A percentile compares a stretch with the other conserved stretches of the same genome.
Conservation (phyloP, 2,329 filamentous ascomycete species). For the Fusarium aywerte region DNA sequence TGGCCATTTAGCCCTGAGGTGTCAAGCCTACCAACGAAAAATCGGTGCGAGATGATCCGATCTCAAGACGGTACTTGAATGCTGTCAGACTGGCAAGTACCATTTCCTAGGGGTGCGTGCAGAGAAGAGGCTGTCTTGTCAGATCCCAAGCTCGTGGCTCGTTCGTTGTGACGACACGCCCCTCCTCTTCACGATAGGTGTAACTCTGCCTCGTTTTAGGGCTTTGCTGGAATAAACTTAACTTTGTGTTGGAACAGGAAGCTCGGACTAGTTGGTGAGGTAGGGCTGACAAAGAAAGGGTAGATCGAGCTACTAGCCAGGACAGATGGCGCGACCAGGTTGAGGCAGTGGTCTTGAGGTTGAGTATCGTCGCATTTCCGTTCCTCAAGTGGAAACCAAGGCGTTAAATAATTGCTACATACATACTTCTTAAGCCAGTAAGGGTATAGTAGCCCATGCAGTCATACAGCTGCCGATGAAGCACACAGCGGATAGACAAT, state of each 20-base stretch:
- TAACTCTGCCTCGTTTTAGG: conserved; percentile 32
- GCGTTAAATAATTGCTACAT: conserved; percentile 1
- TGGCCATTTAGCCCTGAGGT: neutral
- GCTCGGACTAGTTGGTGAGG: neutral
- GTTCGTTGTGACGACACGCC: neutral
- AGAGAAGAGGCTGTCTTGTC: neutral
- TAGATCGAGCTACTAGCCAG: neutral
- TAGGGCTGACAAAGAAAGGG: conserved; percentile 30
- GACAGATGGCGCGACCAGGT: neutral
- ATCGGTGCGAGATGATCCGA: conserved; percentile 1
- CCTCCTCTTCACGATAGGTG: neutral
- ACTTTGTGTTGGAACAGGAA: neutral
- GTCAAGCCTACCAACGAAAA: neutral
- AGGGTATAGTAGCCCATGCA: conserved; percentile 21
- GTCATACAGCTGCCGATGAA: conserved; percentile 38
- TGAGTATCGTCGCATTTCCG: neutral
- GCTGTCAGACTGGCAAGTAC: conserved; percentile 39
- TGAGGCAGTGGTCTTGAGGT: neutral
- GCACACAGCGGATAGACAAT: conserved; percentile 32
- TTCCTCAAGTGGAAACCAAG: neutral
- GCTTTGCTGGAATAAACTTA: conserved; percentile 18
- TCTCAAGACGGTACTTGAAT: conserved; percentile 23
- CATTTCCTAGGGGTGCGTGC: neutral
- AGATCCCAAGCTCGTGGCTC: conserved; percentile 24
- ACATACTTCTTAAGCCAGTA: conserved; percentile 7